Evolutionary conservation across 345 rosid species (phyloP), one percentile per base, ranked within the genome.

Genomic region (Salix exigua): DNA sequence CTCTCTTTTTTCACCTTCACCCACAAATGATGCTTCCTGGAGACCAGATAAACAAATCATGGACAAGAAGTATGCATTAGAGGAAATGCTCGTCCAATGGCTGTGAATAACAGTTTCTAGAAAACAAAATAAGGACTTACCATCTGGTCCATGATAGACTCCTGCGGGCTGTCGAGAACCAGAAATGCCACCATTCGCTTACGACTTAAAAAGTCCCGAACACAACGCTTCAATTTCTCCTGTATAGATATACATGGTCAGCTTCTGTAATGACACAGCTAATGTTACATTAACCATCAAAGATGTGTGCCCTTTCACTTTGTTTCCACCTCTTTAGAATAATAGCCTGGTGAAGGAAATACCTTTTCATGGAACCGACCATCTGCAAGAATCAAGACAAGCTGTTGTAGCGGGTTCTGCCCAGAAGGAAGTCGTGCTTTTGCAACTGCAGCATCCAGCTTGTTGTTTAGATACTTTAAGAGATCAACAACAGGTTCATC

Each of bases 371-470:
- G 93, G 85, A 96, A 91, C 68, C 89, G 90, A 19, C 99, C 98
- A 78, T 93, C 99, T 0, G 92, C 97, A 6, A 96, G 92, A 53
- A 93, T 86, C 75, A 96, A 85, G 66, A 96, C 99, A 77, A 96
- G 98, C 83, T 96, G 98, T 84, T 93, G 97, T 23, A 96, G 88
- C 0, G 98, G 97, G 82, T 93, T 96, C 75, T 91, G 96, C n/a
- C 97, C 96, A n/a, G 90, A 91, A 40, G 98, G 90, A 50, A 88
- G 94, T 30, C 96, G 80, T 26, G 97, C 91, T 69, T 78, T 89
- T 65, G 85, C 70, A 65, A 90, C 96, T 25, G 94, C 83, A 71
- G 81, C 64, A 68, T 96, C 97, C 68, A 96, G 88, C 92, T 89
- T 85, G 60, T 89, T 85, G 76, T 87, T 85, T 79, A 93, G 74